Evolutionary conservation across 2,329 filamentous ascomycete genomes (phyloP), one percentile per base, ranked within the genome.

Genomic region (Paraphoma sp.): DNA sequence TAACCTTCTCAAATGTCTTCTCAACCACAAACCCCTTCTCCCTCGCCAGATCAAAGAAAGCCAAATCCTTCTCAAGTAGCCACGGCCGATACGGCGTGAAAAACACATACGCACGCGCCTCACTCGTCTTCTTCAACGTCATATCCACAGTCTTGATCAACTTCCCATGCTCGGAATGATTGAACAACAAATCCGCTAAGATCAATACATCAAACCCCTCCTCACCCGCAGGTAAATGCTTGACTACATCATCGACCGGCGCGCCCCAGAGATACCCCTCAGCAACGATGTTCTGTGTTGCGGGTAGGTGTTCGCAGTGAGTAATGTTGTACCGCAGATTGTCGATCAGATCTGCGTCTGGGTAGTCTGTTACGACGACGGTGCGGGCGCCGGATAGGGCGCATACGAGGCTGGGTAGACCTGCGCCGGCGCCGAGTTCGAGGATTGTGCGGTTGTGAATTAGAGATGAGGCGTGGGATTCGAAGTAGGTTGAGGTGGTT

Each of bases 1-100:
- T 87, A 67, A 89, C 86, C 75, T 89, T 86, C 77, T 97, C 92
- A 46, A 93, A 81, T 33, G 96, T 83, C 80, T 94, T 92, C 62
- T 89, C 88, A 2, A 97, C 93, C 14, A 78, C 78, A 58, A 97
- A 90, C 0, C 92, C 93, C 47, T 81, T 83, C 49, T 86, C 84
- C 56, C 86, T 82, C 4, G 89, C 91, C 54, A 93, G 71, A 47
- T 93, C 90, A 72, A 97, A 97, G 80, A 97, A 97, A 4, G 84
- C 86, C 73, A 96, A 82, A 70, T 97, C 95, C 76, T 92, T 90
- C 60, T 93, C 85, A 68, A 90, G 83, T 71, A 97, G 81, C 93
- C 93, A 97, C 1, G 94, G 93, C 60, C 95, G 84, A 78, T 98
- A 97, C 17, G 92, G 93, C 0, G 93, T 96, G 80, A 97, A 98